A percentile compares a stretch with the other conserved stretches of the same genome.
Evolutionary conservation across 2,329 filamentous ascomycete genomes (phyloP).

Genomic region (Mycosphaerella arachidis): DNA sequence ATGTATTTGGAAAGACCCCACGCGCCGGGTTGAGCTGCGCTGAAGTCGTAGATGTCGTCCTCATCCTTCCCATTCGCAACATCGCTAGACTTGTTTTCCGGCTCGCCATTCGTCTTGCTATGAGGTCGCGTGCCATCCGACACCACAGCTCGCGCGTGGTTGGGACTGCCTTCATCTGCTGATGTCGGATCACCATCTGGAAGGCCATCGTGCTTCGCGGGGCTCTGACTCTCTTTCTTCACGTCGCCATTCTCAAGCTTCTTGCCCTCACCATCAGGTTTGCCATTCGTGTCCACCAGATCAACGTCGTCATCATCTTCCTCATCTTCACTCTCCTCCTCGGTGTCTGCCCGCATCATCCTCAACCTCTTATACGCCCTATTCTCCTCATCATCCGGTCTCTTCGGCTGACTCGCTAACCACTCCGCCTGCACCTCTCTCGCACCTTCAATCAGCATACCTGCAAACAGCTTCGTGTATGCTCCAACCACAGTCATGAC

Average conservation of each 20-base stretch:
- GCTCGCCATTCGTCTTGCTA: constrained; percentile 6
- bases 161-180: constrained; percentile 53
- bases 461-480: constrained; percentile 72
- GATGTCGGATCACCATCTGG: constrained; percentile 67
- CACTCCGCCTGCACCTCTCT: constrained; percentile 68
- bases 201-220: constrained; percentile 4
- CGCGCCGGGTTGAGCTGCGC: constrained; percentile 20
- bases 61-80: constrained; percentile 3
- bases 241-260: constrained; percentile 5
- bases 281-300: neutral
- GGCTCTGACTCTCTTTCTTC: neutral
- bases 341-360: constrained; percentile 13
- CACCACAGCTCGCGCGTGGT: neutral
- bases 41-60: constrained; percentile 16
- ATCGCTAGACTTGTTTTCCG: constrained; percentile 2
- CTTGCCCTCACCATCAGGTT: constrained; percentile 5
- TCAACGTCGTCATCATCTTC: constrained; percentile 6
- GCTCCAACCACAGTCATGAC: constrained; percentile 72
- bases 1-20: constrained; percentile 25
- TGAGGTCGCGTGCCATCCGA: constrained; percentile 5
- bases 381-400: constrained; percentile 43
- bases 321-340: constrained; percentile 34
- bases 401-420: constrained; percentile 55
- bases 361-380: constrained; percentile 34
- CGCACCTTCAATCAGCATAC: constrained; percentile 69